A percentile compares a stretch with the other conserved stretches of the same genome.
These are phyloP conservation scores for Periglandula ipomoeae DNA, from an alignment of 2,329 filamentous ascomycete species.

Conservation along the genomic window DNA sequence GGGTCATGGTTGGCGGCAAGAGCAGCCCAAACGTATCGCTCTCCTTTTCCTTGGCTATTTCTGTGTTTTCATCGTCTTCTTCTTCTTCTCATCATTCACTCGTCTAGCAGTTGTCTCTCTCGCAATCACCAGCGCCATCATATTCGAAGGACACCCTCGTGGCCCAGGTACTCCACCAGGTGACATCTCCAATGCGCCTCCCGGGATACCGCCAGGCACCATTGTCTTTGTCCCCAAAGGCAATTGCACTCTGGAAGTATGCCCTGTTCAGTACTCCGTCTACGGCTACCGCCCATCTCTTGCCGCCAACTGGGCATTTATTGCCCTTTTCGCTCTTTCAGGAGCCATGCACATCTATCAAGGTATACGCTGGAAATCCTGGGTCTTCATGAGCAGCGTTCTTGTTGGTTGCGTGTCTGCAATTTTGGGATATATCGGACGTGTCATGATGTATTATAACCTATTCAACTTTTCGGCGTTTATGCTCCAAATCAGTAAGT, in stretches of 20 bases:
- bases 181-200: too few relatives aligned
- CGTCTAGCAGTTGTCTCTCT: too few relatives aligned
- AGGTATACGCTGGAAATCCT: slow-evolving; percentile 29
- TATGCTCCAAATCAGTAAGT: slow-evolving; percentile 54
- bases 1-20: too few relatives aligned
- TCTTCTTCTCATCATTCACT: too few relatives aligned
- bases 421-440: slow-evolving; percentile 51
- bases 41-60: too few relatives aligned
- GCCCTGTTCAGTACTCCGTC: slow-evolving; percentile 31
- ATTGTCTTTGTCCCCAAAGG: slow-evolving; percentile 35
- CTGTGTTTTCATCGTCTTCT: too few relatives aligned
- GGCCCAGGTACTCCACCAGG: too few relatives aligned
- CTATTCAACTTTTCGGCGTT: slow-evolving; percentile 50
- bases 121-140: too few relatives aligned
- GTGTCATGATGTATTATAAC: slow-evolving; percentile 45
- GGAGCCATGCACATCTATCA: slow-evolving; percentile 30
- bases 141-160: too few relatives aligned
- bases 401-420: slow-evolving; percentile 45
- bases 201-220: too few relatives aligned
- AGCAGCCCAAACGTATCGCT: too few relatives aligned
- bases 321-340: slow-evolving; percentile 31
- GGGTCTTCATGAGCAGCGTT: slow-evolving; percentile 39
- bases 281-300: slow-evolving; percentile 32
- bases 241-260: slow-evolving; percentile 38
- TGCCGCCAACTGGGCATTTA: slow-evolving; percentile 36